Base-by-base conservation (phyloP, 1,284 basidiomycete genomes). In the Microbotryum intermedium region DNA sequence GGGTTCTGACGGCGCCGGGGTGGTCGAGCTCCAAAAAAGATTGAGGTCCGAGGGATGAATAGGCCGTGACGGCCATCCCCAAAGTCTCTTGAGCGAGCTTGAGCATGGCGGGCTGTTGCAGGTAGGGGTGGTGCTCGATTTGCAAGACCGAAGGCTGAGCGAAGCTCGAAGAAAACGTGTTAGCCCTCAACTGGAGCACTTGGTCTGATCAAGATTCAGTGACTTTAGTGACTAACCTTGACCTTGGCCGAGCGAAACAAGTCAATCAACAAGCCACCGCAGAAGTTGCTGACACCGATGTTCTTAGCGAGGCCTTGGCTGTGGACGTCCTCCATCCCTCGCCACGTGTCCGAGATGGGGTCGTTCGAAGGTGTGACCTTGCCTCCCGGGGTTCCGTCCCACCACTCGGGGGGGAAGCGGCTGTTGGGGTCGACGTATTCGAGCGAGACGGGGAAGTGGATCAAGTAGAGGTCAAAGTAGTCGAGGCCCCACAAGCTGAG, bases 351-450 rank as follows among this genome's bases (percentile, higher is more conserved):
- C 67, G 83, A 81, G 70, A 87, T 81, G 39, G 84, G 83, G 2
- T 81, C 82, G 52, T 84, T 84, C 64, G 82, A 83, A 30, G 49
- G 57, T 8, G 53, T 50, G n/a, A 59, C 34, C 16, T 52, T 58
- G 28, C 49, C 55, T 39, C 54, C 54, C 10, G 26, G 50, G 26
- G 30, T 48, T 51, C 83, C 82, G 25, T 80, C 82, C 65, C 75
- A 83, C 88, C 87, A 90, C 69, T 83, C 87, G 25, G 86, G 84
- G 49, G 88, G 87, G 75, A 86, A 90, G 63, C 83, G 82, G 69
- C 82, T 80, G n/a, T 72, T 71, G 43, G 85, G 85, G 70, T 87
- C 84, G 55, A 90, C 85, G 53, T 88, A 88, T 73, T 83, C 72
- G 64, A 90, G 77, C 43, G 87, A 76, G 64, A 89, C 79, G 23